These are phyloP conservation scores for Fraxinus sp. DNA, from an alignment of 305 asterid species.

Conservation along the genomic window DNA sequence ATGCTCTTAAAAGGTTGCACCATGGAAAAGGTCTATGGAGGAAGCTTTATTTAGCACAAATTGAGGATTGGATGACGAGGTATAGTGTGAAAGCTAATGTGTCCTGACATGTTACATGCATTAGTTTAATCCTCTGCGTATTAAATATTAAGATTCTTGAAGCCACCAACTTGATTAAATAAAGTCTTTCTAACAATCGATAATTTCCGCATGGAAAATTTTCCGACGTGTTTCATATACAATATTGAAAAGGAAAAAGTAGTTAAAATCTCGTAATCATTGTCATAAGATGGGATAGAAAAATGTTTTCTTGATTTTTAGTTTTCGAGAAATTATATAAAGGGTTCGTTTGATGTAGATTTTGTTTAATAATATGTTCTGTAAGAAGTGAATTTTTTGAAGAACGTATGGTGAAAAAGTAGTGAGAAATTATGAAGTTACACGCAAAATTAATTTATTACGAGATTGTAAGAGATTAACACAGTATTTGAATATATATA, in stretches of 20 bases:
- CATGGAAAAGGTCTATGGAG: constrained; percentile 25
- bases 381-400: not conserved
- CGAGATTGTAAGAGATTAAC: not conserved
- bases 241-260: not conserved
- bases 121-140: not conserved
- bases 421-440: not conserved
- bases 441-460: not conserved
- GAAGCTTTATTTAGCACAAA: constrained; percentile 34
- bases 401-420: not conserved
- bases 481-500: not conserved
- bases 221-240: not conserved
- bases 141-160: not conserved
- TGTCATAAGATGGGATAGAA: not conserved
- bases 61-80: constrained; percentile 18
- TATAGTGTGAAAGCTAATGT: constrained; percentile 37
- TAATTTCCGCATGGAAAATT: not conserved
- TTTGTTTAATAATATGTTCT: no score
- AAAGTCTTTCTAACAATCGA: not conserved
- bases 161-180: constrained; percentile 10
- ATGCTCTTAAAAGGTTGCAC: constrained; percentile 21
- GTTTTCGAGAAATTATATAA: not conserved
- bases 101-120: constrained; percentile 19
- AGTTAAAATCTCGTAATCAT: not conserved
- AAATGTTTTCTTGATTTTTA: not conserved
- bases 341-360: not conserved